phyloP scores from a whole-genome alignment of 1,284 basidiomycete species.

The Cryptococcus deneoformans region DNA sequence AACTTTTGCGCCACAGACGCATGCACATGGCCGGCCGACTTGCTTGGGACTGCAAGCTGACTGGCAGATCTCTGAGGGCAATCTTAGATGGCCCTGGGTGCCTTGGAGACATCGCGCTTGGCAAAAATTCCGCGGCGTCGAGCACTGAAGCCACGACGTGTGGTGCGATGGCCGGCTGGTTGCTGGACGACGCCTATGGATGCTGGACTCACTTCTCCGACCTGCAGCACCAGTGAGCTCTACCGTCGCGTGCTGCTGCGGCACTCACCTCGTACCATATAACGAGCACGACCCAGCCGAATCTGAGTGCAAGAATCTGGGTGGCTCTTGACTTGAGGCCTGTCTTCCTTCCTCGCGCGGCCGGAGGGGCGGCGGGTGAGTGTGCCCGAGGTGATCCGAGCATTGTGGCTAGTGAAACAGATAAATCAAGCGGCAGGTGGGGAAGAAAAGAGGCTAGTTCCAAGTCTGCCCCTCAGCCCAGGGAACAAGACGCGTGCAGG shows the following conservation, averaged over 20 bases:
- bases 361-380: not conserved
- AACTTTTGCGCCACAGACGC: too few species aligned
- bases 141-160: too few species aligned
- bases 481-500: too few species aligned
- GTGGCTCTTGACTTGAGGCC: conserved; percentile 33
- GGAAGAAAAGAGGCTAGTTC: not conserved
- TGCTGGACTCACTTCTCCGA: conserved; percentile 37
- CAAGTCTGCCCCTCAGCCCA: too few species aligned
- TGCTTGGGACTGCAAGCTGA: too few species aligned
- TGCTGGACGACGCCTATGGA: not conserved
- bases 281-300: conserved; percentile 60
- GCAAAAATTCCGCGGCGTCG: too few species aligned
- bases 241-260: not conserved
- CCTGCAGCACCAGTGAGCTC: conserved; percentile 13
- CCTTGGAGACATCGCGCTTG: too few species aligned
- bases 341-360: conserved; percentile 17
- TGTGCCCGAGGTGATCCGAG: not conserved
- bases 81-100: too few species aligned
- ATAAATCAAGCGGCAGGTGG: too few species aligned
- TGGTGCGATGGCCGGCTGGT: too few species aligned
- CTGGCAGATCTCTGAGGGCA: too few species aligned
- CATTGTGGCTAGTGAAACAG: not conserved
- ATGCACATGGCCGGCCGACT: too few species aligned
- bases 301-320: conserved; percentile 51
- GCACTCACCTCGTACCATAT: conserved; percentile 71